Base-by-base conservation (phyloP, 768 basidiomycete genomes). In the Phylloporus sp. region DNA sequence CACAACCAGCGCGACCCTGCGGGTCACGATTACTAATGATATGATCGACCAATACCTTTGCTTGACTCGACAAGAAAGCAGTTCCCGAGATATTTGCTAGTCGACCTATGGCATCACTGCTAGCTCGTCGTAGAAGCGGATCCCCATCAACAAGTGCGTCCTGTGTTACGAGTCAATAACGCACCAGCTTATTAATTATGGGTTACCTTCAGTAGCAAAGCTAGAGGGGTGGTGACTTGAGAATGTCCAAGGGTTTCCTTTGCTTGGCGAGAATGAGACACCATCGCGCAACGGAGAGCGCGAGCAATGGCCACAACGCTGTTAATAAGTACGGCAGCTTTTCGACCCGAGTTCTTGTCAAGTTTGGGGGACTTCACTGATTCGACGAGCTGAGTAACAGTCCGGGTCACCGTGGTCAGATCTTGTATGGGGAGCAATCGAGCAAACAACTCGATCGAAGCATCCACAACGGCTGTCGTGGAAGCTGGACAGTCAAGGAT, bases 1-100 rank as follows among this genome's bases (percentile, higher is more conserved):
- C 91, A 61, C 93, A 97, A 0, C 96, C 96, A 14, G 95, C 94
- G 15, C 96, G 82, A 20, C 84, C 84, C 51, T 89, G 78, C 0
- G 96, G 95, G 63, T 95, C 88, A 15, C 95, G 86, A 63, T 98
- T 96, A 66, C 76, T 90, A 46, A 98, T 91, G 20, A 98, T 87
- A 58, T 92, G 86, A 56, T 96, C 88, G 9, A 98, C 92, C 5
- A 97, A 74, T 51, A 81, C 81, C 65, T 96, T 96, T 51, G 91
- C 85, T 64, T 94, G 88, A 36, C 75, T 77, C 1, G 89, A 87
- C 40, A 97, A 73, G 71, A 93, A 95, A 33, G 75, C 78, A 7
- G 84, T 90, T 5, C 86, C 90, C 1, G 87, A 86, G 26, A 95
- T 69, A 56, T 81, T 86, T 8, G 90, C 86, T 8, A 98, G 69